phyloP scores from a whole-genome alignment of 495 filamentous ascomycete species.

The Xylaria cubensis region DNA sequence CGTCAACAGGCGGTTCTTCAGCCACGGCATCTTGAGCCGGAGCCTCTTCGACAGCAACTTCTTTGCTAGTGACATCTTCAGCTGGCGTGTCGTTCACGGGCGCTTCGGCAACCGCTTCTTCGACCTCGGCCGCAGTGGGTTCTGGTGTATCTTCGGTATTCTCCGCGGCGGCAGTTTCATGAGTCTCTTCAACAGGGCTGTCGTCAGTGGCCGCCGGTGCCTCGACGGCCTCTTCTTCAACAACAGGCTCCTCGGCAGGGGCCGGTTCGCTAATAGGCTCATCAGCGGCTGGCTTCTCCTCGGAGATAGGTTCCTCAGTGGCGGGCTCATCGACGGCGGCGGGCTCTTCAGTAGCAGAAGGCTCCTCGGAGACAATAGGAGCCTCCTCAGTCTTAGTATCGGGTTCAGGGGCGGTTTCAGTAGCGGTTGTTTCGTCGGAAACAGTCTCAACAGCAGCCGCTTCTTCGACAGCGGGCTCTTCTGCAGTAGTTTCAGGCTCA shows the following conservation, averaged over 20 bases:
- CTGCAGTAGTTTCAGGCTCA: constrained; percentile 19
- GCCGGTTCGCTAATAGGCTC: constrained; percentile 27
- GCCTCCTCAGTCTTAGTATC: constrained; percentile 1
- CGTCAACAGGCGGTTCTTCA: constrained; percentile 21
- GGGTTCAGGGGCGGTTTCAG: background rate
- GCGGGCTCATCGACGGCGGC: constrained; percentile 27
- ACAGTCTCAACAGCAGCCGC: constrained; percentile 10
- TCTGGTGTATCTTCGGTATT: background rate
- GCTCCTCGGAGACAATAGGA: background rate
- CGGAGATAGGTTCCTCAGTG: constrained; percentile 26
- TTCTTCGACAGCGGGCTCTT: constrained; percentile 24
- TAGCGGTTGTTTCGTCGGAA: constrained; percentile 9
- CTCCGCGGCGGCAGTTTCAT: background rate
- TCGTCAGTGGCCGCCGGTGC: constrained; percentile 10
- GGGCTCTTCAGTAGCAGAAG: constrained; percentile 28
- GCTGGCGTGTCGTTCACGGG: background rate
- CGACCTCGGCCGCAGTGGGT: background rate
- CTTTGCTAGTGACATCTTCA: background rate
- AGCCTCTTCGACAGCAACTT: background rate
- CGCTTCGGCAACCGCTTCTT: background rate
- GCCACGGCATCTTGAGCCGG: background rate
- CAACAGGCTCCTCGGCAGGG: constrained; percentile 9
- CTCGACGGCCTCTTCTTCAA: constrained; percentile 24
- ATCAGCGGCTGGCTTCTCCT: constrained; percentile 20
- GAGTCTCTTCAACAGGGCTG: background rate